A percentile compares a stretch with the other conserved stretches of the same genome.
phyloP scores from a whole-genome alignment of 1,284 basidiomycete species.

The Singerocomus rubriflavus region DNA sequence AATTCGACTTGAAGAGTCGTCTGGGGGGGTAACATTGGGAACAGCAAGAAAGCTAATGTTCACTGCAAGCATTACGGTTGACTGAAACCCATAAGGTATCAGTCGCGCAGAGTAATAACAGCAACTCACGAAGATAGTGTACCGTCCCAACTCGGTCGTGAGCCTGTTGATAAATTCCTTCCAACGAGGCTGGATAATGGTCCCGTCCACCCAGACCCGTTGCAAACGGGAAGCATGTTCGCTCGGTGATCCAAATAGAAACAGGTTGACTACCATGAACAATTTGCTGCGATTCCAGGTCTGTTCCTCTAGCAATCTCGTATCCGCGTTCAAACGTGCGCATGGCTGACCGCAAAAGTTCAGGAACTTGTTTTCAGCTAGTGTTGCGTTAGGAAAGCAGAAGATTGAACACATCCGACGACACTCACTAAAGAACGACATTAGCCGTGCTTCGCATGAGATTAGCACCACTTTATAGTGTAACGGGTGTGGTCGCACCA shows the following conservation, averaged over 20 bases:
- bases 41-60: constrained; percentile 22
- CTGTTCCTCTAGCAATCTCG: constrained; percentile 6
- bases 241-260: constrained; percentile 16
- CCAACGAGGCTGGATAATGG: constrained; percentile 24
- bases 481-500: constrained; percentile 4
- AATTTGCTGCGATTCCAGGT: constrained; percentile 5
- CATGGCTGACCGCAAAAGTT: constrained; percentile 15
- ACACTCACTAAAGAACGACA: constrained; percentile 16
- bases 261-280: constrained; percentile 9
- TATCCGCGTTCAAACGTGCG: constrained; percentile 17
- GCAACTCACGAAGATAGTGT: constrained; percentile 45
- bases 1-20: neutral
- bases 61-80: constrained; percentile 22
- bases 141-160: constrained; percentile 48
- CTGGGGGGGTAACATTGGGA: constrained; percentile 1
- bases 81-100: constrained; percentile 13
- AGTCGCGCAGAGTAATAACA: rapidly evolving
- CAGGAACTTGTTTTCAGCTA: constrained; percentile 19
- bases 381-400: neutral
- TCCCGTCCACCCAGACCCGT: constrained; percentile 24
- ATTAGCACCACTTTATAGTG: neutral
- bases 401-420: neutral
- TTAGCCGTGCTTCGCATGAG: constrained; percentile 13
- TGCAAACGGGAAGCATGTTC: constrained; percentile 16
- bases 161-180: constrained; percentile 41